These are phyloP conservation scores for Pichia sp. DNA, from an alignment of 1,139 yeast species.

Conservation along the genomic window DNA sequence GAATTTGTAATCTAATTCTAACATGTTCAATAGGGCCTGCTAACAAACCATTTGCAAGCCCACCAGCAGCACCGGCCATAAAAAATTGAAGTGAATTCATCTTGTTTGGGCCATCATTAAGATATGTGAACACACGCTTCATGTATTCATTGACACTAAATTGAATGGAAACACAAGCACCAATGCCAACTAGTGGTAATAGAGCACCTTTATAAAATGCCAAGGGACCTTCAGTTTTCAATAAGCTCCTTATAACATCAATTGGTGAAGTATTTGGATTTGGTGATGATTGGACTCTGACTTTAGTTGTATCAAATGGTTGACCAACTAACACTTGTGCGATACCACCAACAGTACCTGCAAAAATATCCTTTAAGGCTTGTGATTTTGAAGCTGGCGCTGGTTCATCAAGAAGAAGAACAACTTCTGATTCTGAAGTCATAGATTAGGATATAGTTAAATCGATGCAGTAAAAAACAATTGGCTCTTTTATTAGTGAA, in stretches of 20 bases:
- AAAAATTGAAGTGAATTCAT: slow-evolving; percentile 52
- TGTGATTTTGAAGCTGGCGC: slow-evolving; percentile 32
- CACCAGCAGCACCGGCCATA: slow-evolving; percentile 80
- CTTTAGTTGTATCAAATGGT: slow-evolving; percentile 93
- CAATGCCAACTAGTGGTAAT: slow-evolving; percentile 83
- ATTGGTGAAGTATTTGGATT: slow-evolving; percentile 61
- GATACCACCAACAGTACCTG: slow-evolving; percentile 91
- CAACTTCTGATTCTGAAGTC: slow-evolving; percentile 38
- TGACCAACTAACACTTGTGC: slow-evolving; percentile 95
- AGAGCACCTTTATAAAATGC: slow-evolving; percentile 54
- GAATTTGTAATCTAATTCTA: slow-evolving; percentile 85
- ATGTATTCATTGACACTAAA: slow-evolving; percentile 88
- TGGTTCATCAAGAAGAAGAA: slow-evolving; percentile 30
- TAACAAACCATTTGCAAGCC: slow-evolving; percentile 77
- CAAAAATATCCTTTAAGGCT: slow-evolving; percentile 73
- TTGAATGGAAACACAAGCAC: slow-evolving; percentile 77
- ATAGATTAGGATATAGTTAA: not conserved
- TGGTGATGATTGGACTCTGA: slow-evolving; percentile 75
- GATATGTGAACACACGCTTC: slow-evolving; percentile 65
- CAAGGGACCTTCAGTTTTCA: slow-evolving; percentile 62
- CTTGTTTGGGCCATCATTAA: slow-evolving; percentile 22
- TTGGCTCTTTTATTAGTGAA: not conserved
- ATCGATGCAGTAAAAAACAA: not conserved
- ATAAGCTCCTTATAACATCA: slow-evolving; percentile 65
- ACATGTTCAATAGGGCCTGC: slow-evolving; percentile 93